These are phyloP conservation scores for Lagenidium giganteum DNA, from an alignment of 352 stramenopile species.

Conservation along the genomic window DNA sequence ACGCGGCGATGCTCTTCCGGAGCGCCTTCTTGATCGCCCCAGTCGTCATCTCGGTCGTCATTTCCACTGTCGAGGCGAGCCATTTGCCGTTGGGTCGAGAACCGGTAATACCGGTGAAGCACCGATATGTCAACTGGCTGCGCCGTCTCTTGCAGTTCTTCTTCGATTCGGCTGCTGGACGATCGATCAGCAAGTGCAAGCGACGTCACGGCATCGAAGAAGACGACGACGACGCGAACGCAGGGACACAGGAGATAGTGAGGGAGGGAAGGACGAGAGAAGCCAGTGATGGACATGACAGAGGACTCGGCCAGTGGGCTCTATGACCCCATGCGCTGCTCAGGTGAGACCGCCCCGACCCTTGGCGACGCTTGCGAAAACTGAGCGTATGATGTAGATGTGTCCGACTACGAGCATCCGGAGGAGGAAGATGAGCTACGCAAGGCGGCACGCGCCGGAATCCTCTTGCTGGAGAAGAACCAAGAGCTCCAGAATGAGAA, in stretches of 20 bases:
- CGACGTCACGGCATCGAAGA: slow-evolving; percentile 1
- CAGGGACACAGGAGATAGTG: slow-evolving; percentile 1
- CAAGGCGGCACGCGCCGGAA: slow-evolving; percentile 59
- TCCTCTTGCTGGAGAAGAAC: slow-evolving; percentile 72
- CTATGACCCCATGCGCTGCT: background rate
- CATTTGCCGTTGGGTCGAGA: background rate
- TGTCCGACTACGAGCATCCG: slow-evolving; percentile 22
- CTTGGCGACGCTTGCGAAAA: too few relatives aligned
- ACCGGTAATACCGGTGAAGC: slow-evolving; percentile 7
- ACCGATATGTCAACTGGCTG: too few relatives aligned
- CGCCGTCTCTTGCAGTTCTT: too few relatives aligned
- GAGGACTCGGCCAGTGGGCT: background rate
- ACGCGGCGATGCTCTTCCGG: slow-evolving; percentile 40
- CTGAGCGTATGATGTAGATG: too few relatives aligned
- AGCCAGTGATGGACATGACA: background rate
- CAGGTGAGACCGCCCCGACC: too few relatives aligned
- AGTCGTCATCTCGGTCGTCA: slow-evolving; percentile 4
- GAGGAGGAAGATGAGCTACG: slow-evolving; percentile 63
- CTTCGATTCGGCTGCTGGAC: too few relatives aligned
- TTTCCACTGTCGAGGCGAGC: slow-evolving; percentile 2
- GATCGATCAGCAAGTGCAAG: background rate
- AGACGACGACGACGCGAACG: slow-evolving; percentile 1
- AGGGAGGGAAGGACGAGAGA: slow-evolving; percentile 1
- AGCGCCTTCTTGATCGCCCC: slow-evolving; percentile 52
- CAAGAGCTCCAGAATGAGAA: slow-evolving; percentile 61